Conservation (phyloP, 352 stramenopile genomes). For the Pythium dissimile region DNA sequence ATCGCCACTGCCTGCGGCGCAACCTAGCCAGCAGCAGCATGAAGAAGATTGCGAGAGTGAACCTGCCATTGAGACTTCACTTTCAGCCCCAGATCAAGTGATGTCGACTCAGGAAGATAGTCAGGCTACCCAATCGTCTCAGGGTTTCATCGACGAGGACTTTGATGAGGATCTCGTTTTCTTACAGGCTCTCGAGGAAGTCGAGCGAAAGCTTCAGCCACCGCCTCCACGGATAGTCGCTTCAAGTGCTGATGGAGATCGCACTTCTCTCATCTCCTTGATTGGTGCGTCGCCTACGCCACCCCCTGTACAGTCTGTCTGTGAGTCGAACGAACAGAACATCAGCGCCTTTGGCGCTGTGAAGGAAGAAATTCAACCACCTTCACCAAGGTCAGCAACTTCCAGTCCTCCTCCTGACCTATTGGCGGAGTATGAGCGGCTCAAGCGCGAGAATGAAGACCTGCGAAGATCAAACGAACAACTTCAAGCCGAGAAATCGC, state of each 20-base stretch:
- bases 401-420: conserved; percentile 29
- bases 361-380: neutral
- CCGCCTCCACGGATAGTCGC: neutral
- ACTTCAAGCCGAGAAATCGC: conserved; percentile 29
- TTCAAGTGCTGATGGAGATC: neutral
- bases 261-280: too few relatives aligned
- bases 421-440: conserved; percentile 55
- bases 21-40: neutral
- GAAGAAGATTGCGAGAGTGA: too few relatives aligned
- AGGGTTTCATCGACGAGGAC: conserved; percentile 65
- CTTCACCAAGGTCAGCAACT: neutral
- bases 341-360: neutral
- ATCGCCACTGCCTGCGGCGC: too few relatives aligned
- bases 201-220: conserved; percentile 43
- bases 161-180: conserved; percentile 65
- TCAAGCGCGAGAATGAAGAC: conserved; percentile 63
- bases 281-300: too few relatives aligned
- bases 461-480: conserved; percentile 63
- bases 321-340: neutral
- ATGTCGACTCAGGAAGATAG: neutral
- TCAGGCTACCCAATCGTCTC: neutral
- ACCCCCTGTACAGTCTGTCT: too few relatives aligned
- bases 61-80: neutral
- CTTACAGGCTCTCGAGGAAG: conserved; percentile 59
- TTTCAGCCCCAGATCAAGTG: neutral